Conservation (phyloP, 1,139 yeast genomes). For the Lodderomyces margitis region DNA sequence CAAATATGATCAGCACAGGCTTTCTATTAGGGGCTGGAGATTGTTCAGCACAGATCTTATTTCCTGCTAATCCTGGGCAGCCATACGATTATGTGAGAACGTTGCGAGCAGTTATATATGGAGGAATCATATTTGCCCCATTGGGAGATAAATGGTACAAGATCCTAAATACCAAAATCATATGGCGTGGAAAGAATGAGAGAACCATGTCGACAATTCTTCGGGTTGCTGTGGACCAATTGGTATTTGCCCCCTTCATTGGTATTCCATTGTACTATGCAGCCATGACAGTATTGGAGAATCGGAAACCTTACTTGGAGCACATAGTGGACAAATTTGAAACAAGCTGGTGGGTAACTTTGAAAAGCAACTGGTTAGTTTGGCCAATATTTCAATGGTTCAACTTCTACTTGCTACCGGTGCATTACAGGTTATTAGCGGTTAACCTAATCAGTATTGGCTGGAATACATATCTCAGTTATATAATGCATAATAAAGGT, state of each 20-base stretch:
- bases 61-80: constrained; percentile 18
- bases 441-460: constrained; percentile 74
- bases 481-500: constrained; percentile 14
- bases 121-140: constrained; percentile 42
- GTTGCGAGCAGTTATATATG: constrained; percentile 34
- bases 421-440: constrained; percentile 60
- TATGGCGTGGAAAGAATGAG: constrained; percentile 14
- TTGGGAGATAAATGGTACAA: constrained; percentile 44
- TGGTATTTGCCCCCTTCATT: constrained; percentile 72
- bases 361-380: constrained; percentile 71
- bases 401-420: constrained; percentile 73
- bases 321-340: constrained; percentile 36
- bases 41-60: constrained; percentile 34
- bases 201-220: constrained; percentile 26
- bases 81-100: constrained; percentile 32
- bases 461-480: constrained; percentile 82
- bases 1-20: constrained; percentile 42
- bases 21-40: constrained; percentile 44
- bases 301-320: constrained; percentile 25
- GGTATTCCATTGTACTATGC: constrained; percentile 65
- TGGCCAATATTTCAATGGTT: constrained; percentile 83
- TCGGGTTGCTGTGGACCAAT: constrained; percentile 70
- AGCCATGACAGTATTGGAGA: constrained; percentile 65
- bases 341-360: constrained; percentile 57
- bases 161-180: constrained; percentile 22